phyloP scores from a whole-genome alignment of 2,329 filamentous ascomycete genomes.

The Peltaster fructicola region DNA sequence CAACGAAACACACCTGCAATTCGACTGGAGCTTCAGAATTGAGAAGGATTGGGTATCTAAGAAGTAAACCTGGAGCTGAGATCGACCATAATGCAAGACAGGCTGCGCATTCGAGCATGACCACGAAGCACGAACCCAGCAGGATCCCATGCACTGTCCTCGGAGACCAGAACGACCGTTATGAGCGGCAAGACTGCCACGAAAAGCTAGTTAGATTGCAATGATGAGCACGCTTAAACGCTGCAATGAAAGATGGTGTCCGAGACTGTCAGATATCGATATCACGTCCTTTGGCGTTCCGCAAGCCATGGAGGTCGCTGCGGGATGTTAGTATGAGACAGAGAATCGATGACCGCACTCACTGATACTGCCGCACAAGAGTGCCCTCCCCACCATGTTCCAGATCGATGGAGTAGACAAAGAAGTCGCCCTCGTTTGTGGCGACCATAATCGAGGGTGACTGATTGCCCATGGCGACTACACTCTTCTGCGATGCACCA shows the following conservation, averaged over 20 bases:
- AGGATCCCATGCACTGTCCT: too few relatives aligned
- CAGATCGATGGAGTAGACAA: conserved; percentile 88
- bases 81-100: too few relatives aligned
- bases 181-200: too few relatives aligned
- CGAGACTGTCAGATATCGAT: too few relatives aligned
- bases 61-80: too few relatives aligned
- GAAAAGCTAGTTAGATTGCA: too few relatives aligned
- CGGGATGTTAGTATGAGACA: conserved; percentile 4
- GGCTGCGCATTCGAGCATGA: too few relatives aligned
- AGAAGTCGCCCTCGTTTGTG: conserved; percentile 87
- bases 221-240: conserved; percentile 16
- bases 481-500: conserved; percentile 50
- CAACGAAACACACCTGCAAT: conserved; percentile 72
- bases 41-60: conserved; percentile 93
- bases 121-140: too few relatives aligned
- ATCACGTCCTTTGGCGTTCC: conserved; percentile 13
- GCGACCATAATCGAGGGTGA: conserved; percentile 96
- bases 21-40: conserved; percentile 95
- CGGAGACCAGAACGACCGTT: too few relatives aligned
- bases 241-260: conserved; percentile 4
- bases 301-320: conserved; percentile 17
- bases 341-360: conserved; percentile 25
- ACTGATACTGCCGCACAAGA: conserved; percentile 85
- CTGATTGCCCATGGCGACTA: conserved; percentile 93
- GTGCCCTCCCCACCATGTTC: conserved; percentile 87